phyloP scores from a whole-genome alignment of 2,329 filamentous ascomycete genomes.

The Talaromyces amestolkiae region DNA sequence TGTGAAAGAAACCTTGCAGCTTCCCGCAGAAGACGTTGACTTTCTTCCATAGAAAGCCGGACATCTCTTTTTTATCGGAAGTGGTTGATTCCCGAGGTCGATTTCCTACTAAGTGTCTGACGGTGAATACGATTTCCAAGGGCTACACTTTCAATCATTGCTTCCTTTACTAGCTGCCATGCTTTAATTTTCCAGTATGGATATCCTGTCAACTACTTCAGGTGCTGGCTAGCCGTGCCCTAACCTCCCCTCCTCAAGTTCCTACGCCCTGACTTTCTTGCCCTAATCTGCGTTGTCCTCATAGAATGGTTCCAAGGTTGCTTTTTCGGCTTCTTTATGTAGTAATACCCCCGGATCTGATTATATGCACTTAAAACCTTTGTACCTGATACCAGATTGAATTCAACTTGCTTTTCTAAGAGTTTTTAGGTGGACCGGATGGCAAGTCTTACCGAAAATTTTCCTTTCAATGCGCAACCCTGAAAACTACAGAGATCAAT shows the following conservation, averaged over 20 bases:
- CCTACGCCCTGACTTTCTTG: not conserved
- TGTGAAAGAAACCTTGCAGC: not conserved
- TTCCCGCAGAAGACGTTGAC: not conserved
- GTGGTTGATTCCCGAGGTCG: not conserved
- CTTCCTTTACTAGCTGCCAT: not conserved
- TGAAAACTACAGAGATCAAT: not conserved
- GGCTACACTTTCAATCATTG: not conserved
- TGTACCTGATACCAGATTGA: not conserved
- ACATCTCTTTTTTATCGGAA: not conserved
- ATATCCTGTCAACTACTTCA: not conserved
- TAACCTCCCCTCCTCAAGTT: not conserved
- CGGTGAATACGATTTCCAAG: not conserved
- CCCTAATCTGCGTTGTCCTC: not conserved
- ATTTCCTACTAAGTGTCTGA: not conserved
- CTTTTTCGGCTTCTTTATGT: not conserved
- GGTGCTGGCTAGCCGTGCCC: not conserved
- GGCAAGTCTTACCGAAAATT: not conserved
- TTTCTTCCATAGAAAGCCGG: not conserved
- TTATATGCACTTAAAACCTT: not conserved
- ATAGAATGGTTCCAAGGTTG: not conserved
- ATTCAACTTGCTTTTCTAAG: not conserved
- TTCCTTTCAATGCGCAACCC: not conserved
- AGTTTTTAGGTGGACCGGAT: not conserved
- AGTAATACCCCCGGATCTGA: not conserved
- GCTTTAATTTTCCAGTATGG: not conserved